Conservation (phyloP, 345 rosid genomes). For the Turritis glabra region DNA sequence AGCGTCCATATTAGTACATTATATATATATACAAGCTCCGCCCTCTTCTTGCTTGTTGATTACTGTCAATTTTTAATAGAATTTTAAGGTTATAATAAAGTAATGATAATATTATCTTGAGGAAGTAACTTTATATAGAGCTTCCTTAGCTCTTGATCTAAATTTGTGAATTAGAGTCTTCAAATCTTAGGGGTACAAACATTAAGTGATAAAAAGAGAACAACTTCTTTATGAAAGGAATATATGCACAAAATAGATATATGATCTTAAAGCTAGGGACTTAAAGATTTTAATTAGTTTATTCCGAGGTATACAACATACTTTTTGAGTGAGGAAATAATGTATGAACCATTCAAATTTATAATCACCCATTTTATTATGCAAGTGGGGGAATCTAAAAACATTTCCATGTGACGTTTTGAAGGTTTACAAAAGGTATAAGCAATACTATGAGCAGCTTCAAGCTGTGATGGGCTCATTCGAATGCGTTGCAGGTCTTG, state of each 20-base stretch:
- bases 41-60: background rate
- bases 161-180: slow-evolving; percentile 54
- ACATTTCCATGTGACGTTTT: slow-evolving; percentile 23
- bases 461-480: slow-evolving; percentile 77
- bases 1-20: slow-evolving; percentile 12
- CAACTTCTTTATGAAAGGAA: slow-evolving; percentile 51
- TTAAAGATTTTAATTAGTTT: slow-evolving; percentile 20
- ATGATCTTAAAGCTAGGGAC: slow-evolving; percentile 13
- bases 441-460: slow-evolving; percentile 81
- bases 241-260: slow-evolving; percentile 31
- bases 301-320: slow-evolving; percentile 33
- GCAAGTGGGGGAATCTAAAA: slow-evolving; percentile 6
- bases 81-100: slow-evolving; percentile 10
- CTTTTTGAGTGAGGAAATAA: slow-evolving; percentile 14
- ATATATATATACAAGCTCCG: background rate
- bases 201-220: slow-evolving; percentile 44
- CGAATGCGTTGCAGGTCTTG: slow-evolving; percentile 78
- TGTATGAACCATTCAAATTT: background rate
- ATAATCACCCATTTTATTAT: background rate
- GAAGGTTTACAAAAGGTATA: slow-evolving; percentile 81
- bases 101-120: slow-evolving; percentile 8
- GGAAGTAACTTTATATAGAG: slow-evolving; percentile 32
- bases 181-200: slow-evolving; percentile 25
- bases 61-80: background rate
- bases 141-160: slow-evolving; percentile 36